A percentile compares a stretch with the other conserved stretches of the same genome.
Evolutionary conservation across 1,139 yeast species (phyloP).

Genomic region (Magnusiomyces tetraspermus): DNA sequence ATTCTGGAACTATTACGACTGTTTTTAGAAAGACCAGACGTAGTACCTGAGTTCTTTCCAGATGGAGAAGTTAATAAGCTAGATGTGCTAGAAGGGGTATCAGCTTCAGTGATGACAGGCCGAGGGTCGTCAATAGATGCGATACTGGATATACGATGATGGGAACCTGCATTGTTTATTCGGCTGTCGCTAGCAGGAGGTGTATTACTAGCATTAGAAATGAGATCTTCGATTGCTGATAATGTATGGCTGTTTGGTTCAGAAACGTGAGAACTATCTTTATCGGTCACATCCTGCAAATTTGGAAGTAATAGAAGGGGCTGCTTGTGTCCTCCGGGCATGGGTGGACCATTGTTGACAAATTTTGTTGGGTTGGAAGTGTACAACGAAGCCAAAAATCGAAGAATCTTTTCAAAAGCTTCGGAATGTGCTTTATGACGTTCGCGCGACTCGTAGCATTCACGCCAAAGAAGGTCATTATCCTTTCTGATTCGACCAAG

Average conservation of each 20-base stretch:
- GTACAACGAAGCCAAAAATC: conserved; percentile 76
- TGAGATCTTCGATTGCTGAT: conserved; percentile 7
- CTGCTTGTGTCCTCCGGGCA: conserved; percentile 14
- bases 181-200: conserved; percentile 1
- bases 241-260: conserved; percentile 14
- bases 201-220: conserved; percentile 1
- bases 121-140: background rate
- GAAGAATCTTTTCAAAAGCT: conserved; percentile 76
- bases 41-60: background rate
- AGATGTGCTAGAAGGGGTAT: background rate
- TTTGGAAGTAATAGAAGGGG: conserved; percentile 22
- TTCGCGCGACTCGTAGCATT: conserved; percentile 72
- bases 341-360: conserved; percentile 23
- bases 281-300: conserved; percentile 14
- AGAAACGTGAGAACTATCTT: conserved; percentile 12
- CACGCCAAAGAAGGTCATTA: conserved; percentile 86
- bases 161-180: background rate
- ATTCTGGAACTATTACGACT: background rate
- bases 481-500: conserved; percentile 73
- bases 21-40: background rate
- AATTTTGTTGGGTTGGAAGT: conserved; percentile 43
- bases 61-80: background rate
- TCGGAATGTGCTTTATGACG: conserved; percentile 78
- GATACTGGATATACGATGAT: conserved; percentile 3
- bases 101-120: conserved; percentile 1